Evolutionary conservation across 83 land plant genomes (phyloP).

Genomic region (Picea engelmannii): DNA sequence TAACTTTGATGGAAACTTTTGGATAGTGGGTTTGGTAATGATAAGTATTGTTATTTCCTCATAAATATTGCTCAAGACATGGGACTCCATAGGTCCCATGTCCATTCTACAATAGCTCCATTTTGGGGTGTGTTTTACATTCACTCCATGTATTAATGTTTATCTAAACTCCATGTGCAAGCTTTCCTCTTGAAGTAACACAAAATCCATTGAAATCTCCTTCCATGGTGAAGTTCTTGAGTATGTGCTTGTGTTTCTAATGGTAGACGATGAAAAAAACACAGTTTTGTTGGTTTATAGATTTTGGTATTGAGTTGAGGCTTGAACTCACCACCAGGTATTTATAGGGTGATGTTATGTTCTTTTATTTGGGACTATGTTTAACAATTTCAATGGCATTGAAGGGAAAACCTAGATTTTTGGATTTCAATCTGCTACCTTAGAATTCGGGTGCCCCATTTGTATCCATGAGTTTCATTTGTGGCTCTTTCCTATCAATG

Average conservation of each 20-base stretch:
- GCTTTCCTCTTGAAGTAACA: background rate
- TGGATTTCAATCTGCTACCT: conserved; percentile 83
- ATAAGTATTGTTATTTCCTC: too few relatives aligned
- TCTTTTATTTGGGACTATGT: conserved; percentile 49
- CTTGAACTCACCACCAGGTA: conserved; percentile 50
- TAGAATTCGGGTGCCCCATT: conserved; percentile 73
- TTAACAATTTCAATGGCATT: conserved; percentile 63
- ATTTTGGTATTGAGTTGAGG: conserved; percentile 78
- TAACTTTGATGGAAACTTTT: too few relatives aligned
- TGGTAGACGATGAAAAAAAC: conserved; percentile 69
- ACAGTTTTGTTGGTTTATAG: conserved; percentile 80
- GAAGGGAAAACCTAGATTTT: conserved; percentile 82
- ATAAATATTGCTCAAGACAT: too few relatives aligned
- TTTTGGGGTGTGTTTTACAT: too few relatives aligned
- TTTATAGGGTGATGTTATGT: conserved; percentile 91
- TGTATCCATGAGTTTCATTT: conserved; percentile 64
- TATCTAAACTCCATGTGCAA: background rate
- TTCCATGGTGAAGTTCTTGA: conserved; percentile 81
- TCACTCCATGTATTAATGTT: too few relatives aligned
- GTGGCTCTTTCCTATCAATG: conserved; percentile 47
- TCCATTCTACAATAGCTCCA: too few relatives aligned
- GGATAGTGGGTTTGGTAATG: too few relatives aligned
- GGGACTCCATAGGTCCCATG: too few relatives aligned
- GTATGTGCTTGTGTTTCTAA: conserved; percentile 65
- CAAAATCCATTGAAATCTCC: too few relatives aligned